Evolutionary conservation across 345 rosid species (phyloP).

Genomic region (Gossypium raimondii): DNA sequence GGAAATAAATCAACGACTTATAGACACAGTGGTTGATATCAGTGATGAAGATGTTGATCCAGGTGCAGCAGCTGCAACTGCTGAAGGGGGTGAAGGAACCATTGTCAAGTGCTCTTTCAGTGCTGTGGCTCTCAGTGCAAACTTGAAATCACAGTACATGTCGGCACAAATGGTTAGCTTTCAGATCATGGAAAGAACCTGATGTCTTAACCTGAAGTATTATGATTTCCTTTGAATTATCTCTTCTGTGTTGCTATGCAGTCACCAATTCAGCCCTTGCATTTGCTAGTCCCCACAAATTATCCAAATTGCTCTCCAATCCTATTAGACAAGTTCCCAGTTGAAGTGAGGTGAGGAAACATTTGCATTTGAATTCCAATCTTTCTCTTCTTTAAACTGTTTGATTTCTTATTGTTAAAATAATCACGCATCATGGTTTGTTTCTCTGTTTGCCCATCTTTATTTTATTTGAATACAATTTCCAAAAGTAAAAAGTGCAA

Average conservation of each 20-base stretch:
- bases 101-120: conserved; percentile 68
- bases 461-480: conserved; percentile 4
- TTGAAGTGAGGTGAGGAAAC: conserved; percentile 59
- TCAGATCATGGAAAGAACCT: not conserved
- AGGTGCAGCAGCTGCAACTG: conserved; percentile 39
- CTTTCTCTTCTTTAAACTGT: not conserved
- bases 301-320: conserved; percentile 79
- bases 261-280: conserved; percentile 78
- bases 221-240: not conserved
- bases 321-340: conserved; percentile 67
- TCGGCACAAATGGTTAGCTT: conserved; percentile 58
- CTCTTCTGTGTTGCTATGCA: conserved; percentile 22
- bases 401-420: not conserved
- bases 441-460: not conserved
- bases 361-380: conserved; percentile 26
- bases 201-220: not conserved
- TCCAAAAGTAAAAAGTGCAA: not conserved
- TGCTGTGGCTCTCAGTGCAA: conserved; percentile 73
- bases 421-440: not conserved
- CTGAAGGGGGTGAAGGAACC: conserved; percentile 70
- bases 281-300: conserved; percentile 65
- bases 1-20: conserved; percentile 72
- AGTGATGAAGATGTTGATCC: conserved; percentile 64
- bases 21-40: conserved; percentile 75
- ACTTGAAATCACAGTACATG: conserved; percentile 59